phyloP scores from a whole-genome alignment of 1,284 basidiomycete species.

The Wolfiporia cocos region DNA sequence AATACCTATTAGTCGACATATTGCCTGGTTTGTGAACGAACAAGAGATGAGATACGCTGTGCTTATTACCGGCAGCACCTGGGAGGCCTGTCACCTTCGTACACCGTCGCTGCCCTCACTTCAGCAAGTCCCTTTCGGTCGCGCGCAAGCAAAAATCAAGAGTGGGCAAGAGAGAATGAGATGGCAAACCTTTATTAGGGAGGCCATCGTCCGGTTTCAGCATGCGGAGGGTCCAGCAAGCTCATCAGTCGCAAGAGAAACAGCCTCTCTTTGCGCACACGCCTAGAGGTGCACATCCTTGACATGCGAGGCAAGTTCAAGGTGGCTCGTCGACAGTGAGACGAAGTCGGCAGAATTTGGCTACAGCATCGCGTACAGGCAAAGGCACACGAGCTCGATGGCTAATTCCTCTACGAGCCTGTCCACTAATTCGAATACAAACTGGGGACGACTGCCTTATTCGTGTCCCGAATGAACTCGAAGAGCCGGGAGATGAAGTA shows the following conservation, averaged over 20 bases:
- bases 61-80: conserved; percentile 8
- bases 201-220: conserved; percentile 39
- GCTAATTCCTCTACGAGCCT: conserved; percentile 81
- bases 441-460: conserved; percentile 52
- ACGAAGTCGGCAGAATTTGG: conserved; percentile 68
- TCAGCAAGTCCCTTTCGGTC: conserved; percentile 36
- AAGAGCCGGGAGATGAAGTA: conserved; percentile 67
- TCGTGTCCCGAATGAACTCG: conserved; percentile 35
- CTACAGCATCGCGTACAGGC: conserved; percentile 82
- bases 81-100: conserved; percentile 22
- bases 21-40: conserved; percentile 15
- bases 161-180: conserved; percentile 49
- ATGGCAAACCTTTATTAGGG: conserved; percentile 48
- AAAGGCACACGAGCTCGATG: conserved; percentile 75
- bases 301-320: conserved; percentile 78
- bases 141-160: conserved; percentile 62
- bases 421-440: conserved; percentile 81
- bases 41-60: conserved; percentile 32
- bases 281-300: conserved; percentile 42
- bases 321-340: conserved; percentile 80
- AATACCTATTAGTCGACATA: no score
- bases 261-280: conserved; percentile 48
- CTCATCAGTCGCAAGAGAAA: conserved; percentile 68
- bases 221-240: conserved; percentile 22
- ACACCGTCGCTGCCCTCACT: conserved; percentile 28